phyloP scores from a whole-genome alignment of 2,329 filamentous ascomycete genomes.

The Colletotrichum sansevieriae region DNA sequence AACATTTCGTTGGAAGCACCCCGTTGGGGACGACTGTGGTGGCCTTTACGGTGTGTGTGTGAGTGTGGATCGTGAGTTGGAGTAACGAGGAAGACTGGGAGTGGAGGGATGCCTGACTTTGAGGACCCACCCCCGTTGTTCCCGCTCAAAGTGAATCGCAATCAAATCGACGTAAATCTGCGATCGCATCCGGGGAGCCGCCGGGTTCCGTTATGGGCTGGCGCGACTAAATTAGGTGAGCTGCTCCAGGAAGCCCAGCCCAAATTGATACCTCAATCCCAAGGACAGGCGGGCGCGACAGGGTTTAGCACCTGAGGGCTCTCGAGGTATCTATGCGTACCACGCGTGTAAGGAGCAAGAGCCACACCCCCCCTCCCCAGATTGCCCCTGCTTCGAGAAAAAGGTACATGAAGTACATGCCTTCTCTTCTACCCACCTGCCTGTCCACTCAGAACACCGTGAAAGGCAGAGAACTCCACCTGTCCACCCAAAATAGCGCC shows the following conservation, averaged over 20 bases:
- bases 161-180: constrained; percentile 42
- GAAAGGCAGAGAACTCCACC: constrained; percentile 7
- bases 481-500: constrained; percentile 37
- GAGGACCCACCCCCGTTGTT: constrained; percentile 31
- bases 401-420: background rate
- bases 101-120: constrained; percentile 23
- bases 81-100: background rate
- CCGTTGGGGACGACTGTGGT: background rate
- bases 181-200: constrained; percentile 40
- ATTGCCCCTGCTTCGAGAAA: background rate
- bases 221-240: constrained; percentile 16
- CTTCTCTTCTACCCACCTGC: too few relatives aligned
- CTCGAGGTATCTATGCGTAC: constrained; percentile 2
- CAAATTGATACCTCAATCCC: constrained; percentile 3
- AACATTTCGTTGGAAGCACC: constrained; percentile 28
- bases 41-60: background rate
- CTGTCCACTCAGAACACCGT: background rate
- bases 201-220: constrained; percentile 29
- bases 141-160: constrained; percentile 38
- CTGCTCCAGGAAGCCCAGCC: constrained; percentile 3
- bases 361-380: background rate
- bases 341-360: background rate
- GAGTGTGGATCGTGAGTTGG: constrained; percentile 1
- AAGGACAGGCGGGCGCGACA: background rate
- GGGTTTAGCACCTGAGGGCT: background rate